These are phyloP conservation scores for Circinella umbellata DNA, from an alignment of 371 early-diverging fungal species.

Conservation along the genomic window DNA sequence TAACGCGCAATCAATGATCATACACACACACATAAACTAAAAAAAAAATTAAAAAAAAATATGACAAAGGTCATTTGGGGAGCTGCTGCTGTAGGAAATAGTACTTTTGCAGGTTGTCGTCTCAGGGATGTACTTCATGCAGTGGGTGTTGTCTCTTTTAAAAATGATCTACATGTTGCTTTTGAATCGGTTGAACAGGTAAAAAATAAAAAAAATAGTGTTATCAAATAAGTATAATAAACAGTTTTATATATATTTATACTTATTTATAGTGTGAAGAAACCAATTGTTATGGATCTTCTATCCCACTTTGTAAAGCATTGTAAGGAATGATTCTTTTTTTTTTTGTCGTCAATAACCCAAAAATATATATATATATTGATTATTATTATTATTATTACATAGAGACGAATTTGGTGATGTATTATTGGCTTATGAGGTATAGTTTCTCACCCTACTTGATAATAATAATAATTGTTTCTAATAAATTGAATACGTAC, in stretches of 20 bases:
- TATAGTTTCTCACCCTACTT: no score
- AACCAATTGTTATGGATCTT: conserved; percentile 79
- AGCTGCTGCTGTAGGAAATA: conserved; percentile 80
- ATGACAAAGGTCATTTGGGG: conserved; percentile 67
- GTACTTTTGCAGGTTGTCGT: conserved; percentile 78
- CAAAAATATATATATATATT: no score
- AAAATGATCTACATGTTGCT: conserved; percentile 66
- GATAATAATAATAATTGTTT: conserved; percentile 20
- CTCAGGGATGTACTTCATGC: conserved; percentile 74
- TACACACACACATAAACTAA: background rate
- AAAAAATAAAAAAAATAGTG: background rate
- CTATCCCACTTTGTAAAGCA: conserved; percentile 81
- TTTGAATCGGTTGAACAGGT: conserved; percentile 79
- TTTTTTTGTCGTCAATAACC: no score
- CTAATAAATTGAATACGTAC: no score
- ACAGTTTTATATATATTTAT: background rate
- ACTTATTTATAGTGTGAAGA: conserved; percentile 54
- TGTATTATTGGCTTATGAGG: conserved; percentile 80
- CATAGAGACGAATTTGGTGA: conserved; percentile 76
- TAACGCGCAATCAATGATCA: conserved; percentile 2
- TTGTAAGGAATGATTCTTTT: conserved; percentile 55
- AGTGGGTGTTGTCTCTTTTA: conserved; percentile 44
- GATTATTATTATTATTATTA: background rate
- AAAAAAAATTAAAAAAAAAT: no score
- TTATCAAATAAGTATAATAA: no score